Evolutionary conservation across 2,329 filamentous ascomycete species (phyloP), one percentile per base, ranked within the genome.

Genomic region (Xylariaceae sp.): DNA sequence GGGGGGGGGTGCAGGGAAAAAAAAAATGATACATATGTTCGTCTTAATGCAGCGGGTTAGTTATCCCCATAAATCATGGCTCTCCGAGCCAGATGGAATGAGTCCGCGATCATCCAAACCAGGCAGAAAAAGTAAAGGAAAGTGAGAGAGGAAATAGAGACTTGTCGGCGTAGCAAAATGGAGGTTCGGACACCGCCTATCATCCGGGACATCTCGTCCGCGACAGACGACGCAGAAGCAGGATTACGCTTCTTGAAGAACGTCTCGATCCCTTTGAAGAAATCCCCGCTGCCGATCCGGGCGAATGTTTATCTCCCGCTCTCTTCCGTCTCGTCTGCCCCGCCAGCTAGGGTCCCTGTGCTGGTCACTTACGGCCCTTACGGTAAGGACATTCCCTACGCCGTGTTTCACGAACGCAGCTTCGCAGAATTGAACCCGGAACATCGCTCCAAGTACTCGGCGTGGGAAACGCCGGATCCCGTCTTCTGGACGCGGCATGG

Each of bases 291-390:
- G 11, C 61, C 71, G 4, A 65, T 74, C 19, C 67, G 72, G 9
- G 70, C 69, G 57, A 74, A 74, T 39, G 65, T 74, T 12, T 74
- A 73, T 57, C 65, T 70, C 4, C 72, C 72, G 0, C 68, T 70
- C 50, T 44, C 39, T 12, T 30, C 48, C 11, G 31, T 26, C 26
- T 26, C 77, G 1, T 43, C 44, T 2, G 11, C 47, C 8, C 27
- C 42, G 4, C 29, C 77, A 1, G 67, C 51, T 7, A 66, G 60
- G 42, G 75, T 75, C 27, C 86, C 86, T 0, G 85, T 87, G 0
- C 67, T 89, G 6, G 80, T 86, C 2, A 89, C 85, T 0, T 89
- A 89, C 60, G 86, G 86, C 0, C 86, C 86, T 0, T 89, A 89
- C 59, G 86, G 86, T 45, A 89, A 89, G 62, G 85, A 89, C 61